Conservation (phyloP, 352 stramenopile genomes). For the Globisporangium spiculum region DNA sequence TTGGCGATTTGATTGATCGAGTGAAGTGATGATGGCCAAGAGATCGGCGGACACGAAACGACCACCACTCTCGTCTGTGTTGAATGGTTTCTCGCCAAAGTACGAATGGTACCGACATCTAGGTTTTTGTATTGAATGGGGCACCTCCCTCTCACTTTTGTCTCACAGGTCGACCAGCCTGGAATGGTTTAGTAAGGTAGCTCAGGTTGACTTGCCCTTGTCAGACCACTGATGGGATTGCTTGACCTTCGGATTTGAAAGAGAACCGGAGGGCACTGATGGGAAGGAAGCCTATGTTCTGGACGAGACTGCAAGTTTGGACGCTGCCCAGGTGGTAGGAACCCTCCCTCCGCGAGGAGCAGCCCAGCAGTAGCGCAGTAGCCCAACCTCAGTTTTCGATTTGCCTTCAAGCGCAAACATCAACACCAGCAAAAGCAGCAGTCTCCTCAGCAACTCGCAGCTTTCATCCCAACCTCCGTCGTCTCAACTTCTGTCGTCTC, state of each 20-base stretch:
- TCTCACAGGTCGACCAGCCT: neutral
- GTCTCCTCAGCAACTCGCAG: neutral
- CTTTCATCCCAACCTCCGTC: neutral
- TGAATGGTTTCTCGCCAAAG: neutral
- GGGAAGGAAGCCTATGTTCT: neutral
- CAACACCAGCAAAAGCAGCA: neutral
- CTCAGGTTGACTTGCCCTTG: neutral
- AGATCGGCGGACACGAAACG: neutral
- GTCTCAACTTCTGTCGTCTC: neutral
- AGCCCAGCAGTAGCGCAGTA: neutral
- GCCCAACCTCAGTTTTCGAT: slow-evolving; percentile 1
- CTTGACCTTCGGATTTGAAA: neutral
- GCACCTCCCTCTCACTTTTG: no score
- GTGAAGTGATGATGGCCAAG: slow-evolving; percentile 5
- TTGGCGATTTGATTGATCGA: neutral
- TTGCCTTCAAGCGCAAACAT: slow-evolving; percentile 9
- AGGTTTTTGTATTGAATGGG: no score
- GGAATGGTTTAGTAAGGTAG: neutral
- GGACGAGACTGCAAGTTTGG: neutral
- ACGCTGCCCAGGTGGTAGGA: neutral
- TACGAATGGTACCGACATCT: no score
- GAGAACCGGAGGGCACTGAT: neutral
- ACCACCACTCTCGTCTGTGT: neutral
- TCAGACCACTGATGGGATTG: neutral
- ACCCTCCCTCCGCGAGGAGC: neutral